These are phyloP conservation scores for Metarhizium robertsii DNA, from an alignment of 2,329 filamentous ascomycete genomes.

Conservation along the genomic window DNA sequence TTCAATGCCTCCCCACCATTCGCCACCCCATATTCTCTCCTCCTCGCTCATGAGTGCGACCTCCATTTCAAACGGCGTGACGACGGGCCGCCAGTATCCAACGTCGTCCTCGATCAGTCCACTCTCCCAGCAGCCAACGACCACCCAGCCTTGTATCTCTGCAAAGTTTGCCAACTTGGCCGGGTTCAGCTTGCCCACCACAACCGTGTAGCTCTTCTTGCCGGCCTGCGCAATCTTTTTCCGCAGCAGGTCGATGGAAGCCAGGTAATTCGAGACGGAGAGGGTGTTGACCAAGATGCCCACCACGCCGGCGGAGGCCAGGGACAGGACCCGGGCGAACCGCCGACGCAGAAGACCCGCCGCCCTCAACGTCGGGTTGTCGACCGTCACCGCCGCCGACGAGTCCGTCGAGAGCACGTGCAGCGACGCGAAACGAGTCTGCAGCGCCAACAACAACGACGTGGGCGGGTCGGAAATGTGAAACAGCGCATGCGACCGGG, in stretches of 20 bases:
- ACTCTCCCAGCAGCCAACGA: constrained; percentile 97
- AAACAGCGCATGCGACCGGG: constrained; percentile 68
- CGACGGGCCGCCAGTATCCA: constrained; percentile 78
- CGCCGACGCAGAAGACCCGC: constrained; percentile 62
- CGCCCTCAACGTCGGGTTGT: constrained; percentile 34
- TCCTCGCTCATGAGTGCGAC: constrained; percentile 68
- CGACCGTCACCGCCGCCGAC: constrained; percentile 38
- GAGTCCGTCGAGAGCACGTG: constrained; percentile 66
- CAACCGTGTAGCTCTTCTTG: constrained; percentile 93
- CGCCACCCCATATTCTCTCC: constrained; percentile 72
- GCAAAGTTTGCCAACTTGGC: constrained; percentile 95
- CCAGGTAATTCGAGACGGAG: constrained; percentile 81
- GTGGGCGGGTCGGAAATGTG: constrained; percentile 75
- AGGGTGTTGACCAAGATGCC: constrained; percentile 95
- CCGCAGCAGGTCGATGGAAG: constrained; percentile 67
- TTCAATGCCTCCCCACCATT: constrained; percentile 84
- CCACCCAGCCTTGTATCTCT: constrained; percentile 93
- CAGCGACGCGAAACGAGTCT: constrained; percentile 69
- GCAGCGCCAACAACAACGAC: constrained; percentile 77
- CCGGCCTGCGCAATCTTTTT: constrained; percentile 65
- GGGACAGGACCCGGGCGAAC: constrained; percentile 75
- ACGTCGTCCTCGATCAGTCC: constrained; percentile 74
- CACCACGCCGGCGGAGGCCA: constrained; percentile 74
- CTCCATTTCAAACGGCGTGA: constrained; percentile 90
- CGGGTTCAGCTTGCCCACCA: constrained; percentile 92